Evolutionary conservation across 1,284 basidiomycete species (phyloP), one percentile per base, ranked within the genome.

Genomic region (Puccinia coronata): DNA sequence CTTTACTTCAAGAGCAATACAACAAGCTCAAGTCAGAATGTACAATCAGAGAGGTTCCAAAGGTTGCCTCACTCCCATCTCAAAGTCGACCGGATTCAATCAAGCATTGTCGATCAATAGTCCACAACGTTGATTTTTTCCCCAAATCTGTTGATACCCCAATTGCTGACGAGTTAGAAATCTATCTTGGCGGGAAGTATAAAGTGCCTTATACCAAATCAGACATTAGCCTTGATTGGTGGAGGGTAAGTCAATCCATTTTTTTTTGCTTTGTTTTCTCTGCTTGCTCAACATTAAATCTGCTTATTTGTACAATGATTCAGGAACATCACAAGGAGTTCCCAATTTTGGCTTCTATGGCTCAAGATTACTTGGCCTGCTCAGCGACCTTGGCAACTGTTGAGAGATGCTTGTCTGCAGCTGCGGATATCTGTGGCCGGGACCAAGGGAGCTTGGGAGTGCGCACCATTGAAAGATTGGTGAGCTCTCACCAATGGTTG

Each of bases 371-470:
- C 43, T 25, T 69, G 36, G 65, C 65, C 18, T 41, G 36, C 36
- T 41, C 23, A n/a, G n/a, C n/a, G n/a, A n/a, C n/a, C n/a, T n/a
- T n/a, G n/a, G n/a, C n/a, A n/a, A n/a, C n/a, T n/a, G 65, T 69
- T 14, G 65, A 69, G 65, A 20, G 65, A 20, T 69, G 65, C 25
- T 69, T 69, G 31, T 69, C 65, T 9, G 43, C 65, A 25, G 65
- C 65, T 25, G 65, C 65, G 12, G 65, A 69, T 69, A 25, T 69
- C 3, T 69, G 65, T 39, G 65, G 43, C 3, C 31, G 39, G 28
- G 39, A 69, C 39, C 25, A 36, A 69, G 65, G 65, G 18, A n/a
- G 65, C 4, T 47, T 69, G 23, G 20, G 9, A 36, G 34, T 34
- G 11, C 23, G 63, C 9, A 67, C 63, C 11, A 67, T 67, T n/a